phyloP scores from a whole-genome alignment of 176 grass and related monocot species.

The sorghum (Sorghum bicolor) region Sorghum_bicolor_NCBIv3 NC_012875.2:51790501-51791000 shows the following conservation, averaged over 20 bases:
- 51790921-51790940: not conserved
- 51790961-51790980: not conserved
- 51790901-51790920: not conserved
- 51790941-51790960: not conserved
- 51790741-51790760: slow-evolving; percentile 24
- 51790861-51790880: not conserved
- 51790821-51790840: not conserved
- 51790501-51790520: not conserved
- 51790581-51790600: slow-evolving; percentile 3
- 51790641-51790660: not conserved
- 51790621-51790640: slow-evolving; percentile 7
- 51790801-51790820: not conserved
- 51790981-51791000: not conserved
- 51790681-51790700: not conserved
- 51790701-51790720: slow-evolving; percentile 11
- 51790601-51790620: not conserved
- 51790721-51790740: not conserved
- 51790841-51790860: not conserved
- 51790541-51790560: not conserved
- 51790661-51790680: slow-evolving; percentile 20
- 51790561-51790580: not conserved
- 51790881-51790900: not conserved
- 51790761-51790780: slow-evolving; percentile 5
- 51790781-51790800: not conserved
- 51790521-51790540: not conserved